phyloP scores from a whole-genome alignment of 2,329 filamentous ascomycete genomes.

The Xylaria sp. region DNA sequence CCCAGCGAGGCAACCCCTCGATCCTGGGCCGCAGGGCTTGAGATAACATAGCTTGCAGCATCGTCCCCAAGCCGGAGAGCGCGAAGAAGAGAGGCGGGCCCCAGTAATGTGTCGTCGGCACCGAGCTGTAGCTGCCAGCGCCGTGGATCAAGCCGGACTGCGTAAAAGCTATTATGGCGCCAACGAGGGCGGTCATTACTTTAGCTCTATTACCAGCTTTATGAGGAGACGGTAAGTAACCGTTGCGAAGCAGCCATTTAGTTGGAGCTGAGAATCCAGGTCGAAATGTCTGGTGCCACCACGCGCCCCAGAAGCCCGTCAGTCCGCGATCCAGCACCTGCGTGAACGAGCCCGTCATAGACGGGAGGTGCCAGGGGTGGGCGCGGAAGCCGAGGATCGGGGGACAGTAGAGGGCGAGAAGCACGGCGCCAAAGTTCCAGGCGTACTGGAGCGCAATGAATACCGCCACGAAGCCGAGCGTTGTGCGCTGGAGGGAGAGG shows the following conservation, averaged over 20 bases:
- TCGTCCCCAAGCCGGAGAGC: conserved; percentile 73
- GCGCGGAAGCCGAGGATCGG: conserved; percentile 63
- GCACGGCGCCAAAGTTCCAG: conserved; percentile 69
- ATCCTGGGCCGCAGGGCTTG: conserved; percentile 13
- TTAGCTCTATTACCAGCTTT: conserved; percentile 58
- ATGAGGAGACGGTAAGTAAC: conserved; percentile 64
- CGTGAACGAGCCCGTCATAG: conserved; percentile 65
- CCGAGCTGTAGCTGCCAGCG: conserved; percentile 73
- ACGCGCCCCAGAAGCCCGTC: conserved; percentile 82
- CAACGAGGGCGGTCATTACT: conserved; percentile 51
- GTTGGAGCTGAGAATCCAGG: conserved; percentile 66
- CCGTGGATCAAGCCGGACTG: conserved; percentile 77
- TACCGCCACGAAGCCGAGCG: conserved; percentile 67
- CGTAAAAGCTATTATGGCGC: conserved; percentile 66
- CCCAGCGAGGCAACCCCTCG: conserved; percentile 54
- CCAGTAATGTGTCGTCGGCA: conserved; percentile 64
- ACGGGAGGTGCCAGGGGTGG: conserved; percentile 64
- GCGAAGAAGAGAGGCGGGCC: conserved; percentile 76
- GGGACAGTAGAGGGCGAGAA: conserved; percentile 61
- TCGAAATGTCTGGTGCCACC: conserved; percentile 91
- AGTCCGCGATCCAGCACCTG: conserved; percentile 76
- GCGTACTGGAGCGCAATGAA: conserved; percentile 69
- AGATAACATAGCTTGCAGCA: conserved; percentile 62
- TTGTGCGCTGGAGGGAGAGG: conserved; percentile 66
- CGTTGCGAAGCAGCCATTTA: conserved; percentile 33